Conservation (phyloP, 169 alveolate species). For the Hammondia hammondi region DNA sequence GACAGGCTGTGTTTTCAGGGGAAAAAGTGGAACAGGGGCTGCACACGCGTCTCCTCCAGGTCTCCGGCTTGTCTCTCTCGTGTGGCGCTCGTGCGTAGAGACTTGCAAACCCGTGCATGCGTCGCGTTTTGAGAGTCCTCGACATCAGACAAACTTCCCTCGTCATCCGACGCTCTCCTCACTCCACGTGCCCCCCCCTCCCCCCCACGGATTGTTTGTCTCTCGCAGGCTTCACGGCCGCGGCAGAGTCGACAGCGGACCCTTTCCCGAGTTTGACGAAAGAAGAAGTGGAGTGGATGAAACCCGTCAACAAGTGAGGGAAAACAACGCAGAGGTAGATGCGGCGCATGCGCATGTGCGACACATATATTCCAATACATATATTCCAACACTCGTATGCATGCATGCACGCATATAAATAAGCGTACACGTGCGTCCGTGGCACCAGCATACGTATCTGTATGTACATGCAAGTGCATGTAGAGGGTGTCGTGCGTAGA, state of each 20-base stretch:
- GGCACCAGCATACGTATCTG: no score
- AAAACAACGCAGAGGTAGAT: neutral
- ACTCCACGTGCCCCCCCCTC: neutral
- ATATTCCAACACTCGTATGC: no score
- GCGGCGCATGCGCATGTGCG: neutral
- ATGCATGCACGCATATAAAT: no score
- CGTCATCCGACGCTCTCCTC: neutral
- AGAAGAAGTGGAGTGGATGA: constrained; percentile 4
- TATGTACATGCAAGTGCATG: no score
- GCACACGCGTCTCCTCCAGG: no score
- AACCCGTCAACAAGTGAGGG: constrained; percentile 16
- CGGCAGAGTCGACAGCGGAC: neutral
- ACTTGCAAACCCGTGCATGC: no score
- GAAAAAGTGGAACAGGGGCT: no score
- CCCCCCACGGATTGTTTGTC: neutral
- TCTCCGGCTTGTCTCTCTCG: no score
- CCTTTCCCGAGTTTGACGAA: neutral
- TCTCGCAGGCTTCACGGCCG: neutral
- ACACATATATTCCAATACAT: neutral
- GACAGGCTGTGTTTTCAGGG: no score
- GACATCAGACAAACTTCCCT: neutral
- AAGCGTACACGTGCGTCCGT: no score
- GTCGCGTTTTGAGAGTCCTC: neutral
- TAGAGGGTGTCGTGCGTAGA: no score
- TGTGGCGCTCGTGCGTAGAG: no score